Evolutionary conservation across 2,329 filamentous ascomycete genomes (phyloP).

Genomic region (Ophiognomonia clavigignenti-juglandacearum): DNA sequence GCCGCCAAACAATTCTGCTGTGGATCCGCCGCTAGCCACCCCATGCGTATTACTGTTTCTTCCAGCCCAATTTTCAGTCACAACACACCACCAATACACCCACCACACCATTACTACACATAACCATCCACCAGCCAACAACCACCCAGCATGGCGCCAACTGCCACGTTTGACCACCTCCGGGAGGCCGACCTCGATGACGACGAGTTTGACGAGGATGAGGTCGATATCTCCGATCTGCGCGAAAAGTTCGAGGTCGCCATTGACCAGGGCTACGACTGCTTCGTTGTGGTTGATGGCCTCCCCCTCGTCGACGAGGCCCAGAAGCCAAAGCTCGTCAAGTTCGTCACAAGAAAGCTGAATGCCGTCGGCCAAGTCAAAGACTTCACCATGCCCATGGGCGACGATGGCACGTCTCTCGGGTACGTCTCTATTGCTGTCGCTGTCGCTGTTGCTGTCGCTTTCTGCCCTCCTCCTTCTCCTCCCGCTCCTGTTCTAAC

Average conservation of each 20-base stretch:
- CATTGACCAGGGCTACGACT: constrained; percentile 91
- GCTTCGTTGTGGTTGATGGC: constrained; percentile 94
- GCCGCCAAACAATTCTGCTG: neutral
- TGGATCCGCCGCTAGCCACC: too few relatives aligned
- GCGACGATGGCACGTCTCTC: constrained; percentile 78
- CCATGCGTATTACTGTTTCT: too few relatives aligned
- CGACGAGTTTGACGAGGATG: constrained; percentile 84
- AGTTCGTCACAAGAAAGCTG: constrained; percentile 93
- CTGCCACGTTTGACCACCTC: constrained; percentile 75
- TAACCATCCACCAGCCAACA: constrained; percentile 4
- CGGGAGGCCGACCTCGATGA: constrained; percentile 83
- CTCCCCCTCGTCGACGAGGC: constrained; percentile 85
- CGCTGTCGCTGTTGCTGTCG: too few relatives aligned
- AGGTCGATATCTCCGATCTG: constrained; percentile 93
- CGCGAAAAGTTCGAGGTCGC: constrained; percentile 93
- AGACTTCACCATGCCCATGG: constrained; percentile 92
- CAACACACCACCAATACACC: constrained; percentile 4
- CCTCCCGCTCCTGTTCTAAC: constrained; percentile 9
- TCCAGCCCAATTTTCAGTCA: neutral
- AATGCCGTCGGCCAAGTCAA: constrained; percentile 77
- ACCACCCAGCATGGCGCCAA: constrained; percentile 71
- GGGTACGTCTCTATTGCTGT: too few relatives aligned
- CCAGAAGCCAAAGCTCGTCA: constrained; percentile 88
- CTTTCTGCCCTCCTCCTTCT: constrained; percentile 8
- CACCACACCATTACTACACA: neutral